Evolutionary conservation across 169 alveolate genomes (phyloP).

Genomic region (Plasmodium fragile): DNA sequence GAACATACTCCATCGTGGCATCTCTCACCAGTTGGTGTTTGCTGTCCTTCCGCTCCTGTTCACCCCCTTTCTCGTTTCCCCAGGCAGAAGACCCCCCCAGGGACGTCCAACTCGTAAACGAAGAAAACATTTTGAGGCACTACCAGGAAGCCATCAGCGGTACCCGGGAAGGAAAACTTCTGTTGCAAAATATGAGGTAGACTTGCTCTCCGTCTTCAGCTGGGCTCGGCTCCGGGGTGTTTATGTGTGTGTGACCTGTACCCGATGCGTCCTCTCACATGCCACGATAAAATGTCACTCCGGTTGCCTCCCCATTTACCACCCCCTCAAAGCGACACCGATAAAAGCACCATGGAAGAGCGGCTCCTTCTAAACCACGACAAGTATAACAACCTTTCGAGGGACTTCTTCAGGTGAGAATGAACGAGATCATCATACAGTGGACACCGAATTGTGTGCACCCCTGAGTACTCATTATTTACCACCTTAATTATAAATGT

Average conservation of each 20-base stretch:
- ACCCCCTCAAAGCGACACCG: background rate
- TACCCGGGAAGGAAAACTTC: constrained; percentile 20
- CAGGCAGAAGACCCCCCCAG: background rate
- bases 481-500: too few species aligned
- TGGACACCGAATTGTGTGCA: background rate
- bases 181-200: constrained; percentile 40
- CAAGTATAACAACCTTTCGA: constrained; percentile 13
- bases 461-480: background rate
- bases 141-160: constrained; percentile 12
- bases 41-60: background rate
- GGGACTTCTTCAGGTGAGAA: constrained; percentile 39
- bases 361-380: constrained; percentile 51
- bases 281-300: background rate
- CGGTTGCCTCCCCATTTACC: background rate
- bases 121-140: constrained; percentile 28
- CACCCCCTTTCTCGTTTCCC: background rate
- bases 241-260: background rate
- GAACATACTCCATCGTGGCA: background rate
- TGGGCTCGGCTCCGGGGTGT: background rate
- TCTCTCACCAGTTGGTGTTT: background rate
- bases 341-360: constrained; percentile 49
- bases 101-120: constrained; percentile 17
- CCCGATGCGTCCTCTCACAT: background rate
- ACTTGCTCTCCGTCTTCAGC: background rate
- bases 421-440: background rate